Conservation (phyloP, 192 early-diverging fungal genomes). For the Entomortierella chlamydospora region DNA sequence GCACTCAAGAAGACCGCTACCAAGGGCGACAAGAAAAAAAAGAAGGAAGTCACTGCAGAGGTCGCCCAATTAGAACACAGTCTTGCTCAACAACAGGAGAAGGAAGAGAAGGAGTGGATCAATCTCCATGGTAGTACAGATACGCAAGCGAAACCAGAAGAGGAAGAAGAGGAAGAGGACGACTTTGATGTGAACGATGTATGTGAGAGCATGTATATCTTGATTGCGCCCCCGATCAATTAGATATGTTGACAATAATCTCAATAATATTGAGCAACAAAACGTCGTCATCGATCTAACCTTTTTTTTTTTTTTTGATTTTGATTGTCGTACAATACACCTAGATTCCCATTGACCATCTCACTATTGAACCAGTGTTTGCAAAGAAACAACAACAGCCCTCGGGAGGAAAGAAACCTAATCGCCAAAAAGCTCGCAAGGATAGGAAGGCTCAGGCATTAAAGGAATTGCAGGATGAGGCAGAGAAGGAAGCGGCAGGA, state of each 20-base stretch:
- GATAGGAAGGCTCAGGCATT: conserved; percentile 79
- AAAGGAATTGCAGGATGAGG: conserved; percentile 76
- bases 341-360: conserved; percentile 49
- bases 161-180: conserved; percentile 32
- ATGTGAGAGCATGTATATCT: conserved; percentile 6
- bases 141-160: neutral
- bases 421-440: conserved; percentile 69
- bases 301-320: neutral
- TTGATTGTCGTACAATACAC: too few species aligned
- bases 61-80: conserved; percentile 76
- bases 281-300: too few species aligned
- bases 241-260: neutral
- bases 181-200: conserved; percentile 50
- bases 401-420: conserved; percentile 32
- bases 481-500: conserved; percentile 77
- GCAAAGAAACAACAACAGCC: conserved; percentile 24
- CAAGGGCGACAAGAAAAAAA: conserved; percentile 90
- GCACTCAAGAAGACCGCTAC: conserved; percentile 82
- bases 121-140: conserved; percentile 4
- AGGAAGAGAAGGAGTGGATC: conserved; percentile 63
- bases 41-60: conserved; percentile 77
- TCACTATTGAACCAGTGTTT: conserved; percentile 20
- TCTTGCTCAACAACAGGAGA: conserved; percentile 69
- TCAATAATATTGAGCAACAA: too few species aligned
- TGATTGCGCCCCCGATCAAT: neutral